Percentiles rank a stretch among this genome's conserved stretches.
Conservation (phyloP, 2,329 filamentous ascomycete genomes). For the Venturia oleaginea region DNA sequence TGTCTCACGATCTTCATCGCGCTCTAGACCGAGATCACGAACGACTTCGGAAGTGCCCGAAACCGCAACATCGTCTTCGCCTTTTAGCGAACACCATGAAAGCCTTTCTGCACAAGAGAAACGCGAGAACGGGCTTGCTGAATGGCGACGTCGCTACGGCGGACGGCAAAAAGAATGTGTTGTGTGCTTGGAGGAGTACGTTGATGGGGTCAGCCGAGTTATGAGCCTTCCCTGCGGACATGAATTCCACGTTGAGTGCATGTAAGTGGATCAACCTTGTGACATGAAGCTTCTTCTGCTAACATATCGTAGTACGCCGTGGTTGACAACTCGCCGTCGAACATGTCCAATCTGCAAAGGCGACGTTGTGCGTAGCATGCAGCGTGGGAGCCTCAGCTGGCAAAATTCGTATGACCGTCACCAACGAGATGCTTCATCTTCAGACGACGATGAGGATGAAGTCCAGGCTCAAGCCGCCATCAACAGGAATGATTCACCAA, state of each 20-base stretch:
- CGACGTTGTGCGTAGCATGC: conserved; percentile 63
- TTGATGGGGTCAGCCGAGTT: conserved; percentile 86
- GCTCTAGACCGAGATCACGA: conserved; percentile 56
- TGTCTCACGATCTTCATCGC: conserved; percentile 36
- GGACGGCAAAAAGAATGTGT: conserved; percentile 77
- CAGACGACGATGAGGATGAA: conserved; percentile 30
- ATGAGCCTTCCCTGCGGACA: conserved; percentile 98
- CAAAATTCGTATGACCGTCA: conserved; percentile 21
- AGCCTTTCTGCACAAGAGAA: conserved; percentile 40
- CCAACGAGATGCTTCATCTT: conserved; percentile 19
- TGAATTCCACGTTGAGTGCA: conserved; percentile 97
- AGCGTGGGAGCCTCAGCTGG: conserved; percentile 16
- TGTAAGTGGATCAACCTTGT: conserved; percentile 56
- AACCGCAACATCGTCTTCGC: conserved; percentile 24
- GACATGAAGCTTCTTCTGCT: conserved; percentile 11
- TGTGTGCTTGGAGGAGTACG: conserved; percentile 91
- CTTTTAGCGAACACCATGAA: conserved; percentile 16
- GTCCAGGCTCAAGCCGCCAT: conserved; percentile 37
- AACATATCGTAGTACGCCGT: conserved; percentile 62
- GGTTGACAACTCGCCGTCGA: conserved; percentile 86
- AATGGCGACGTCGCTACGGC: conserved; percentile 50
- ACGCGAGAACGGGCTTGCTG: conserved; percentile 38
- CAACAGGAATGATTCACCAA: conserved; percentile 38
- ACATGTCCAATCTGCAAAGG: conserved; percentile 99
- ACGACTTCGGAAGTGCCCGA: conserved; percentile 52